These are phyloP conservation scores for Cnidoscolus chayamansa DNA, from an alignment of 441 rosid genomes.

Conservation along the genomic window DNA sequence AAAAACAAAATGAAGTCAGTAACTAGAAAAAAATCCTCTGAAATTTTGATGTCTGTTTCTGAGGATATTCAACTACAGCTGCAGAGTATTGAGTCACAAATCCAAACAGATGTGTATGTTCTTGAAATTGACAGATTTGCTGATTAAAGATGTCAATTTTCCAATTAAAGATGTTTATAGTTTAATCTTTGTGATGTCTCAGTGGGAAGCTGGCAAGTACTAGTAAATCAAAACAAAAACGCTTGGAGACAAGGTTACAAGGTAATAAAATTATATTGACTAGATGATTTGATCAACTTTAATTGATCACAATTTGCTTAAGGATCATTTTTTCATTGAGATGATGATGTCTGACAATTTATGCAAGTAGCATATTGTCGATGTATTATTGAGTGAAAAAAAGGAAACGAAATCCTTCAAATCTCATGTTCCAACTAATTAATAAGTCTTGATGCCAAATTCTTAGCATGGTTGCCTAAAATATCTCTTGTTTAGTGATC, in stretches of 20 bases:
- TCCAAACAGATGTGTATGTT: slow-evolving; percentile 68
- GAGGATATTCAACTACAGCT: slow-evolving; percentile 56
- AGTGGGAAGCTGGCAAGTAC: slow-evolving; percentile 58
- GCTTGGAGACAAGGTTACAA: slow-evolving; percentile 65
- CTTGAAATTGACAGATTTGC: slow-evolving; percentile 24
- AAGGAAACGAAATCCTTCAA: background rate
- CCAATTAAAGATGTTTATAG: background rate
- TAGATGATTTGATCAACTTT: slow-evolving; percentile 9
- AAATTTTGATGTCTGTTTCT: slow-evolving; percentile 67
- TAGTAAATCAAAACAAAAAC: slow-evolving; percentile 69
- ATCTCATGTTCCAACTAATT: background rate
- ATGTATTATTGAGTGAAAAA: background rate
- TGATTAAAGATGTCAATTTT: slow-evolving; percentile 18
- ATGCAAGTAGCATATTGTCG: background rate
- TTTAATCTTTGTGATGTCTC: slow-evolving; percentile 29
- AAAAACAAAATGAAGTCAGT: slow-evolving; percentile 60
- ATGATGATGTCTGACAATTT: background rate
- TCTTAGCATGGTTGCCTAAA: background rate
- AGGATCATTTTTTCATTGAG: background rate
- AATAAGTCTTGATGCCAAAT: background rate
- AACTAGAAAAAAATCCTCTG: slow-evolving; percentile 63
- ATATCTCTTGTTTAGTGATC: background rate
- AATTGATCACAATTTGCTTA: slow-evolving; percentile 4
- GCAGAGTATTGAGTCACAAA: slow-evolving; percentile 61
- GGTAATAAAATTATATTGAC: slow-evolving; percentile 40